Conservation (phyloP, 2,329 filamentous ascomycete species). For the Colletotrichum lupini region DNA sequence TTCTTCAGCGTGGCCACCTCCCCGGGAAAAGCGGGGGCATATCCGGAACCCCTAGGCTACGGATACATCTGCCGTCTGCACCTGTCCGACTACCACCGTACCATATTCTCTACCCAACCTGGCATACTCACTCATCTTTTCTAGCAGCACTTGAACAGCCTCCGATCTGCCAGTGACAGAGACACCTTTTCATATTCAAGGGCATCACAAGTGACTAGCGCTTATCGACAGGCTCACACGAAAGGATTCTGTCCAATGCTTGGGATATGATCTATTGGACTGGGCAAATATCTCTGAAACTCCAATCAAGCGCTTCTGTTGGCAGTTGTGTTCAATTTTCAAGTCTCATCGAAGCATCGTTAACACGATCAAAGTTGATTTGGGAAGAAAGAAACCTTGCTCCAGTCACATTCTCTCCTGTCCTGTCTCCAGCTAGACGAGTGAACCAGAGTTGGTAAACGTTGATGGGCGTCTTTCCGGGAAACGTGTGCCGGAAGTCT, state of each 20-base stretch:
- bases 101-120: background rate
- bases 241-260: background rate
- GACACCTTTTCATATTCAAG: background rate
- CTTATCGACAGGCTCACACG: background rate
- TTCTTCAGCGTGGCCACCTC: constrained; percentile 19
- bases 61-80: background rate
- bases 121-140: background rate
- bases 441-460: background rate
- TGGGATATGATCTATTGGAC: background rate
- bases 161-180: background rate
- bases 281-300: background rate
- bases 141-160: background rate
- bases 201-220: background rate
- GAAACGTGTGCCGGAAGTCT: background rate
- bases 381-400: background rate
- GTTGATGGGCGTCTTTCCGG: background rate
- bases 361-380: background rate
- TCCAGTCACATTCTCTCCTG: too few relatives aligned
- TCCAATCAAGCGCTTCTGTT: background rate
- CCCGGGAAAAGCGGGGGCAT: background rate
- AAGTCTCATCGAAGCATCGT: background rate
- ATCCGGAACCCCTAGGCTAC: background rate
- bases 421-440: too few relatives aligned
- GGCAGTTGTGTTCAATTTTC: background rate
- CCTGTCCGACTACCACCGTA: background rate